Conservation (phyloP, 169 alveolate genomes). For the Plasmodium vinckei region DNA sequence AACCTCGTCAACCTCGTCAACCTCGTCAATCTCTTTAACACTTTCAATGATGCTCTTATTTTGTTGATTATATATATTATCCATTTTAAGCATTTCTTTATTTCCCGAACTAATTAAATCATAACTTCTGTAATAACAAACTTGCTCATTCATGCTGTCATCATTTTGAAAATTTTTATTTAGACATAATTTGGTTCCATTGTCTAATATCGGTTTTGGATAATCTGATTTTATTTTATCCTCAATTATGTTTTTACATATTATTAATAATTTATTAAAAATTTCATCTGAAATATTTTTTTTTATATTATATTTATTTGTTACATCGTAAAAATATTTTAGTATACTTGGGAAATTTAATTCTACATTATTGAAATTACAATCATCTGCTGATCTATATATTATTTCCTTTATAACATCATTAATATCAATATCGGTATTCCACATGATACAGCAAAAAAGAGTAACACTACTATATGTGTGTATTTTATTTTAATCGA, state of each 20-base stretch:
- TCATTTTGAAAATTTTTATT: too few species aligned
- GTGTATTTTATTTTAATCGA: neutral
- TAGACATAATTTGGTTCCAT: too few species aligned
- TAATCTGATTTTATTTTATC: slow-evolving; percentile 6
- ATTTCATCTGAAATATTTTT: slow-evolving; percentile 32
- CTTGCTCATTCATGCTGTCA: neutral
- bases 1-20: too few species aligned
- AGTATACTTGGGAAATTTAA: slow-evolving; percentile 31
- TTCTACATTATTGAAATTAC: slow-evolving; percentile 51
- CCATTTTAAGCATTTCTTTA: too few species aligned
- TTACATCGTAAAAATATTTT: slow-evolving; percentile 37
- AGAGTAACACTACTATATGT: too few species aligned
- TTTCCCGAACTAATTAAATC: neutral
- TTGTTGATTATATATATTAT: too few species aligned
- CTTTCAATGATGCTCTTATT: too few species aligned
- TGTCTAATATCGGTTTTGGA: slow-evolving; percentile 1
- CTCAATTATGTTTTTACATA: slow-evolving; percentile 45
- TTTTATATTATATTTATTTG: slow-evolving; percentile 17
- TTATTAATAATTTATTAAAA: slow-evolving; percentile 29
- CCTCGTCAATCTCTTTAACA: too few species aligned
- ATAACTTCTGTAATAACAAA: neutral
- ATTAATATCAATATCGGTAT: neutral
- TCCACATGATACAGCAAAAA: too few species aligned
- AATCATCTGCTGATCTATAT: slow-evolving; percentile 62
- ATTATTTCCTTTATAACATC: slow-evolving; percentile 68